Conservation (phyloP, 768 basidiomycete species). For the Mycena amicta region DNA sequence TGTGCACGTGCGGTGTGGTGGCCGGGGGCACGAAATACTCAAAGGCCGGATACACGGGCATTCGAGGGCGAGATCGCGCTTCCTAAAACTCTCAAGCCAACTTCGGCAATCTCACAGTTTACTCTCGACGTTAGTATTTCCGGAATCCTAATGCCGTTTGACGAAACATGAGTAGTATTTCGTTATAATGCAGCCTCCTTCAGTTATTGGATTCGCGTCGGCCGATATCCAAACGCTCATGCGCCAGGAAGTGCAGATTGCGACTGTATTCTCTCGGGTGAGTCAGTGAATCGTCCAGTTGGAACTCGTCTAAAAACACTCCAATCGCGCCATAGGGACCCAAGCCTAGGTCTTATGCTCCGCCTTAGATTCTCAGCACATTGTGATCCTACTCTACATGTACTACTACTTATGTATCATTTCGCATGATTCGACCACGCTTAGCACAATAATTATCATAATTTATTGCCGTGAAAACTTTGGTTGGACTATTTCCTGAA, state of each 20-base stretch:
- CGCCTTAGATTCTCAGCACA: too few relatives aligned
- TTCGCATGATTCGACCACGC: too few relatives aligned
- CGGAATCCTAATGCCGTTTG: not conserved
- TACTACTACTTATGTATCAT: too few relatives aligned
- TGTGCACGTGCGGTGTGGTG: constrained; percentile 53
- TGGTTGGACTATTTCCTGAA: too few relatives aligned
- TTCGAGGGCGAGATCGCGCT: constrained; percentile 56
- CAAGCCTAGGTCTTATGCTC: constrained; percentile 26
- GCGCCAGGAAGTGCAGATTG: constrained; percentile 54
- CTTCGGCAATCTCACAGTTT: constrained; percentile 52
- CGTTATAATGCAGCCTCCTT: constrained; percentile 47
- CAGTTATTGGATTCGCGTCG: constrained; percentile 39
- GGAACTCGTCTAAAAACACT: not conserved
- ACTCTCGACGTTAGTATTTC: constrained; percentile 45
- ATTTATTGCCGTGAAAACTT: too few relatives aligned
- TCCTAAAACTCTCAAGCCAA: constrained; percentile 53
- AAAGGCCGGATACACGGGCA: constrained; percentile 35
- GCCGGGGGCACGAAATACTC: constrained; percentile 37
- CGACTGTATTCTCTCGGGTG: constrained; percentile 49
- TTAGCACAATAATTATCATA: too few relatives aligned
- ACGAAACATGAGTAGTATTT: constrained; percentile 40
- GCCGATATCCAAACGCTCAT: constrained; percentile 33
- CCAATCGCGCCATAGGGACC: not conserved
- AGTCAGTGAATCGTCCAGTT: not conserved
- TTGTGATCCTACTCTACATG: too few relatives aligned